A percentile compares a stretch with the other conserved stretches of the same genome.
Conservation (phyloP, 2,329 filamentous ascomycete species). For the Colletotrichum tropicicola region DNA sequence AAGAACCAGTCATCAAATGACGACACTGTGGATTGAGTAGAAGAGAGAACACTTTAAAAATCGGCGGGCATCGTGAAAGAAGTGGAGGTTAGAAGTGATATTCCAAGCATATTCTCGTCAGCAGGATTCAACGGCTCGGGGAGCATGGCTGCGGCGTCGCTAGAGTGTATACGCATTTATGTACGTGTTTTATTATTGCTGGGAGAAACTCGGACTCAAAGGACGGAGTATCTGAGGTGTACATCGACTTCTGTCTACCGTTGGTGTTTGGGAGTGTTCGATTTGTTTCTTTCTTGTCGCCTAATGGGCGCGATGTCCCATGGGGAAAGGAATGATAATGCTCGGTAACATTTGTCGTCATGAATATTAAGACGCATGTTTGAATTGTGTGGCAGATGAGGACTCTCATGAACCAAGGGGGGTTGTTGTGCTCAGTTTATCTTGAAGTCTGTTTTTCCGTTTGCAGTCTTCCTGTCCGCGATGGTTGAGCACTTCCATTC, state of each 20-base stretch:
- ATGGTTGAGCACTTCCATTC: no score
- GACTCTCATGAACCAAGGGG: no score
- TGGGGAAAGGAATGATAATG: background rate
- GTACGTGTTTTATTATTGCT: background rate
- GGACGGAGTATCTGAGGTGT: slow-evolving; percentile 5
- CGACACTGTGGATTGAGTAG: slow-evolving; percentile 25
- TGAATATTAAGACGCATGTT: slow-evolving; percentile 2
- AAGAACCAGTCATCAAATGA: slow-evolving; percentile 16
- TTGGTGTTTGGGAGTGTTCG: slow-evolving; percentile 13
- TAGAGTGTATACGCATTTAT: slow-evolving; percentile 3
- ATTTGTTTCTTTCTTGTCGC: background rate
- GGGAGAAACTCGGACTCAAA: background rate
- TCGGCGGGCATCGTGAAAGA: background rate
- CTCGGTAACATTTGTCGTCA: background rate
- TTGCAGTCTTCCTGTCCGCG: no score
- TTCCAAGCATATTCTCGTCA: slow-evolving; percentile 14
- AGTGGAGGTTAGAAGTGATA: slow-evolving; percentile 18
- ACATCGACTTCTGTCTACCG: background rate
- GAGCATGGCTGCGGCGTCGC: slow-evolving; percentile 16
- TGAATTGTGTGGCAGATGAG: no score
- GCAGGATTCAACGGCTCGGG: background rate
- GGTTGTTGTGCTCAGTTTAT: no score
- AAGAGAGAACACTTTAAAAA: background rate
- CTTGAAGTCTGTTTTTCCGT: no score
- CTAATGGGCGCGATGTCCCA: background rate